A percentile compares a stretch with the other conserved stretches of the same genome.
phyloP scores from a whole-genome alignment of 2,329 filamentous ascomycete genomes.

The Alternaria sp. region DNA sequence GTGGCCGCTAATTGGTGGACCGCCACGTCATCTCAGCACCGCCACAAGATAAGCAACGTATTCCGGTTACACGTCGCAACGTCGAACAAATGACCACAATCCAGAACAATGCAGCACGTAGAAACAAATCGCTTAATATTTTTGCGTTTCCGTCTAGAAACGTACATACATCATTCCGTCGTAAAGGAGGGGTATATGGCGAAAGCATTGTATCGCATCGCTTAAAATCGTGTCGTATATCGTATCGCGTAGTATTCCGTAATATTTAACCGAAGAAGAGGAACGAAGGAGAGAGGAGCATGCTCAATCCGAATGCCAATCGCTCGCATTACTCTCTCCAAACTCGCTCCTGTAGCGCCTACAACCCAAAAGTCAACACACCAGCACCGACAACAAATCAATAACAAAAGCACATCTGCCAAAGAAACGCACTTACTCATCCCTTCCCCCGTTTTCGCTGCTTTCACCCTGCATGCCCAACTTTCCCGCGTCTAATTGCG shows the following conservation, averaged over 20 bases:
- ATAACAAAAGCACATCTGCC: conserved; percentile 1
- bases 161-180: not conserved
- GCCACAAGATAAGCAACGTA: not conserved
- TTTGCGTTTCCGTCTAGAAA: not conserved
- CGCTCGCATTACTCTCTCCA: conserved; percentile 31
- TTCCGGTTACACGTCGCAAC: not conserved
- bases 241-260: not conserved
- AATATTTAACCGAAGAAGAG: conserved; percentile 3
- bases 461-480: conserved; percentile 30
- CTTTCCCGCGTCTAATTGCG: conserved; percentile 25
- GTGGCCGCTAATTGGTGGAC: not conserved
- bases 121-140: not conserved
- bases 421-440: conserved; percentile 27
- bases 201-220: not conserved
- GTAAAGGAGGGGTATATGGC: conserved; percentile 4
- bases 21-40: not conserved
- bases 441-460: conserved; percentile 33
- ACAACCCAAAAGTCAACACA: conserved; percentile 13
- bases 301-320: conserved; percentile 31
- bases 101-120: not conserved
- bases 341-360: conserved; percentile 30
- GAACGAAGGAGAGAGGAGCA: not conserved
- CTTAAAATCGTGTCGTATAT: not conserved
- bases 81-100: not conserved
- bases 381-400: conserved; percentile 1